These are phyloP conservation scores for Umbelopsis sp. DNA, from an alignment of 192 early-diverging fungal genomes.

Conservation along the genomic window DNA sequence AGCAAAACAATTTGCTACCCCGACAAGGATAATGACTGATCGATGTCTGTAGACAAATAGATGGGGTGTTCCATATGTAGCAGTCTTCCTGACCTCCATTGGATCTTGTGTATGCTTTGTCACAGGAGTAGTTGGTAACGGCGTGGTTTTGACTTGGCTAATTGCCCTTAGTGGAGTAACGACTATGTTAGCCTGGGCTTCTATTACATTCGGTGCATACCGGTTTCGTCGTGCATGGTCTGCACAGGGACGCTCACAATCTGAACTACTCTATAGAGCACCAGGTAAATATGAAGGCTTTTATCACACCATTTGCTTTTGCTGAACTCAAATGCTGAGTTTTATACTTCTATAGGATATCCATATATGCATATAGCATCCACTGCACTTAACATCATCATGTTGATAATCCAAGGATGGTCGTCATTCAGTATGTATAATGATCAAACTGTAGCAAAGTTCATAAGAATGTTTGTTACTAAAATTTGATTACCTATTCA, in stretches of 20 bases:
- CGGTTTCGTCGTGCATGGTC: constrained; percentile 78
- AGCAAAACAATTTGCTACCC: background rate
- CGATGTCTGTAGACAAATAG: constrained; percentile 53
- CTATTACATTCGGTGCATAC: constrained; percentile 74
- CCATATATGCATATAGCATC: constrained; percentile 25
- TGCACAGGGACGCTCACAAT: constrained; percentile 61
- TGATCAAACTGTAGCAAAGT: no score
- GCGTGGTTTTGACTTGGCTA: constrained; percentile 65
- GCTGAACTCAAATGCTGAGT: background rate
- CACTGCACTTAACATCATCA: constrained; percentile 57
- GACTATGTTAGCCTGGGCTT: constrained; percentile 79
- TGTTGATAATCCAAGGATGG: constrained; percentile 62
- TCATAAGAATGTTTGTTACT: background rate
- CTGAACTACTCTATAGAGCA: constrained; percentile 68
- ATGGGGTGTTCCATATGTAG: constrained; percentile 63
- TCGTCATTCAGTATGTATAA: constrained; percentile 44
- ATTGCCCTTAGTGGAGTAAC: constrained; percentile 65
- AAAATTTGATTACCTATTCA: background rate
- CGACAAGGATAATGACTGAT: background rate
- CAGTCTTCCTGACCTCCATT: constrained; percentile 59
- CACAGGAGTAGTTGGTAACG: constrained; percentile 61
- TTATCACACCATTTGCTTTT: constrained; percentile 38
- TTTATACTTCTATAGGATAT: background rate
- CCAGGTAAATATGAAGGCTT: constrained; percentile 54
- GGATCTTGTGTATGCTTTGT: constrained; percentile 63